Percentiles rank a stretch among this genome's conserved stretches.
phyloP scores from a whole-genome alignment of 129 eudicot genomes.

The Pseudognaphalium luteoalbum region DNA sequence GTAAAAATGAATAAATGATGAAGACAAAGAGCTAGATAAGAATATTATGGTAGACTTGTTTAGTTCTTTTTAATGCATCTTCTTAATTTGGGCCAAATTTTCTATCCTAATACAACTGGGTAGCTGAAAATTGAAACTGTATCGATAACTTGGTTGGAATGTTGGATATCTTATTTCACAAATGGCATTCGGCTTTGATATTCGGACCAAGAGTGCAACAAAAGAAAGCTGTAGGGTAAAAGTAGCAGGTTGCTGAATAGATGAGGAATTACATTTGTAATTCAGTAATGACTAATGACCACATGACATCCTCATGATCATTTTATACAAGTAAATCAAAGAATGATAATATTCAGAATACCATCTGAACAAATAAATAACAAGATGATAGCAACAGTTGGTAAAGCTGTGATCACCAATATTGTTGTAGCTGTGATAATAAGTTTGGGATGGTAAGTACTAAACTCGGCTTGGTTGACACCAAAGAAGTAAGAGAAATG shows the following conservation, averaged over 20 bases:
- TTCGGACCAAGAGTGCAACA: background rate
- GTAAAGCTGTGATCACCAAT: constrained; percentile 10
- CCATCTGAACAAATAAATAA: background rate
- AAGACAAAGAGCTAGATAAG: too few species aligned
- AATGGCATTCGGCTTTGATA: background rate
- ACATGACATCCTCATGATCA: too few species aligned
- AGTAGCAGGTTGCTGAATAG: background rate
- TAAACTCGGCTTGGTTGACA: constrained; percentile 45
- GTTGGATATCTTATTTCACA: background rate
- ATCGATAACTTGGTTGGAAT: background rate
- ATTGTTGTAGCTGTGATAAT: constrained; percentile 11
- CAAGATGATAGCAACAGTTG: constrained; percentile 4
- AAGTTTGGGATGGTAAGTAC: constrained; percentile 21
- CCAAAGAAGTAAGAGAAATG: constrained; percentile 38
- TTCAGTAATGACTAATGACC: background rate
- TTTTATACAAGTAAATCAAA: background rate
- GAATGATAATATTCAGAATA: background rate
- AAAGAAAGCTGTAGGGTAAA: background rate
- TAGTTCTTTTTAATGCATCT: too few species aligned
- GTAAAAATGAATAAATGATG: too few species aligned
- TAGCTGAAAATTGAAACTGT: background rate
- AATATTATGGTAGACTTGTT: too few species aligned
- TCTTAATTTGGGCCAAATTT: too few species aligned
- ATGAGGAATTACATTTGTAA: constrained; percentile 6
- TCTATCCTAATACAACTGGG: too few species aligned